phyloP scores from a whole-genome alignment of 2,329 filamentous ascomycete species.

The Diaporthe citri region DNA sequence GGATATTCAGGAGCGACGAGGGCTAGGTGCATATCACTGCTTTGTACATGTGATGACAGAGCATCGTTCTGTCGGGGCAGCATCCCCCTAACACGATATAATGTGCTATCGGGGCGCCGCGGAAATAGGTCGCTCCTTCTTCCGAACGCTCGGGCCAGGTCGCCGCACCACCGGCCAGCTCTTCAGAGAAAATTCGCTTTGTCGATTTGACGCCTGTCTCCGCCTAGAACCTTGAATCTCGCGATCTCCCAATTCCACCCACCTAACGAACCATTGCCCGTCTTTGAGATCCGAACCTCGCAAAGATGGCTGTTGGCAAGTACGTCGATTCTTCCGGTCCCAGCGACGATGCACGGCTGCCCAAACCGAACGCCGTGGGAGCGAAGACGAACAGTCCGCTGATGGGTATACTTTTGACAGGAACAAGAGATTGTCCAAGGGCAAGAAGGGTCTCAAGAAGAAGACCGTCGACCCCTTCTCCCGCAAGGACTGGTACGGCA shows the following conservation, averaged over 20 bases:
- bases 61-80: neutral
- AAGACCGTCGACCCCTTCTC: conserved; percentile 97
- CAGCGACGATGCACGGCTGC: conserved; percentile 38
- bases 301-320: conserved; percentile 74
- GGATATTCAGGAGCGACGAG: neutral
- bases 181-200: conserved; percentile 33
- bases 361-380: neutral
- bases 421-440: conserved; percentile 99
- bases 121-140: conserved; percentile 35
- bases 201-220: conserved; percentile 32
- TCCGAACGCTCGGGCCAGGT: conserved; percentile 29
- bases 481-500: conserved; percentile 98
- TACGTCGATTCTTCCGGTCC: conserved; percentile 52
- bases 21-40: neutral
- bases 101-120: neutral
- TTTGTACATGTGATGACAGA: neutral
- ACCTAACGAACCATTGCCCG: conserved; percentile 57
- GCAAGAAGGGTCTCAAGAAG: conserved; percentile 99
- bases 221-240: conserved; percentile 42
- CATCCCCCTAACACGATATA: neutral
- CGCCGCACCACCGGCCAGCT: conserved; percentile 30
- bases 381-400: conserved; percentile 38
- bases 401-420: conserved; percentile 57
- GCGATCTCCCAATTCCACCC: conserved; percentile 44
- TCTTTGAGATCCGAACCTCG: conserved; percentile 60